phyloP scores from a whole-genome alignment of 2,329 filamentous ascomycete genomes.

The Trichoderma sp. region DNA sequence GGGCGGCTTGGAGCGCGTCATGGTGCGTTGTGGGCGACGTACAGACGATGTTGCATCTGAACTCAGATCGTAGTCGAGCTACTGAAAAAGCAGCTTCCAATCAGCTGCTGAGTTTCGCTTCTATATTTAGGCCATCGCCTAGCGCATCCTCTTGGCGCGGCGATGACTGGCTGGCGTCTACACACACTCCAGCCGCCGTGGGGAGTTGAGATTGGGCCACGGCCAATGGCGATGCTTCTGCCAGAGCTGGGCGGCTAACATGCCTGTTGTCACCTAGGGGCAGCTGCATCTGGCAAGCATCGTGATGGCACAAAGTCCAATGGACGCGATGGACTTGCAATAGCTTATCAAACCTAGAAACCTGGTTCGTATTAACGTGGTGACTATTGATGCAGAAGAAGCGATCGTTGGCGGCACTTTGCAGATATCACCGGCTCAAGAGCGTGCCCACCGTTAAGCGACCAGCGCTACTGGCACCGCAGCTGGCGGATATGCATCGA shows the following conservation, averaged over 20 bases:
- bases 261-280: conserved; percentile 18
- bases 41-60: conserved; percentile 32
- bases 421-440: conserved; percentile 7
- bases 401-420: neutral
- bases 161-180: conserved; percentile 47
- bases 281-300: conserved; percentile 7
- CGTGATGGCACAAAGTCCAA: neutral
- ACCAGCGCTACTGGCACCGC: neutral
- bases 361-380: neutral
- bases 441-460: neutral
- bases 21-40: conserved; percentile 33
- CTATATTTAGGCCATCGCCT: conserved; percentile 43
- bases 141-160: conserved; percentile 19
- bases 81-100: conserved; percentile 38
- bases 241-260: conserved; percentile 28
- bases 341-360: neutral
- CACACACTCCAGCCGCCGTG: conserved; percentile 32
- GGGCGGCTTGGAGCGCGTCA: conserved; percentile 29
- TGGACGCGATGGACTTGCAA: neutral
- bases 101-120: conserved; percentile 35
- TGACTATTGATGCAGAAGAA: conserved; percentile 7
- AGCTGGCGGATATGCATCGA: conserved; percentile 3
- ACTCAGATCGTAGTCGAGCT: conserved; percentile 34
- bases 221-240: conserved; percentile 33
- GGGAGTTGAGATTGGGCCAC: conserved; percentile 30